Base-by-base conservation (phyloP, 208 protist species). In the Leishmania major region DNA sequence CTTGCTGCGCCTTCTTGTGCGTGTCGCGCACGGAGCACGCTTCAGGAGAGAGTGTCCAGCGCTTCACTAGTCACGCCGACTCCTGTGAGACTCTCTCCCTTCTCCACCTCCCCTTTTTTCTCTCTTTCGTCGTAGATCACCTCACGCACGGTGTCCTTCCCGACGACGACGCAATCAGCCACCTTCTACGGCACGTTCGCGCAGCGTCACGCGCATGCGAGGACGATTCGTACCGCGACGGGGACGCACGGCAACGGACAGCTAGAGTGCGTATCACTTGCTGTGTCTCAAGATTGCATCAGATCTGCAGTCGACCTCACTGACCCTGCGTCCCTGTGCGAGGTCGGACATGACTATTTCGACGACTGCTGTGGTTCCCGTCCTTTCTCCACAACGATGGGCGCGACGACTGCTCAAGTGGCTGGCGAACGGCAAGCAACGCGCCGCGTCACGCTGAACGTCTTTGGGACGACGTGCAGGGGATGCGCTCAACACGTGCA, bases 381-480 rank as follows among this genome's bases (percentile, higher is more conserved):
- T 2, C 72, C 35, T 77, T 59, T 31, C 2, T 37, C 40, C 53
- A 13, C 35, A 31, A 8, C 31, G 57, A 78, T 66, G 40, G n/a
- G 57, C 25, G 40, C 45, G 40, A 11, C 17, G 19, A 28, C 72
- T 37, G n/a, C 25, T 43, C 72, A 45, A 37, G 49, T 3, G 51
- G 51, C 28, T 28, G 47, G 59, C 49, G 37, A 19, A 31, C 22
- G 15, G 28, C 3, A 22, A 1, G 1, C 69, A 1, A 53, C 13
- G 28, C 47, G n/a, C n/a, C 25, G 67, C 80, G 47, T 67, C 53
- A 60, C 57, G 13, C 28, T 85, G n/a, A 57, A 31, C 55, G 84
- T 95, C 25, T 79, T 59, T 3, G 95, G 94, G 43, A 97, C 96
- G 94, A 92, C 90, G 62, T 97, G 94, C 79, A 80, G 79, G 40